These are phyloP conservation scores for Phytophthora europaea DNA, from an alignment of 352 stramenopile species.

Conservation along the genomic window DNA sequence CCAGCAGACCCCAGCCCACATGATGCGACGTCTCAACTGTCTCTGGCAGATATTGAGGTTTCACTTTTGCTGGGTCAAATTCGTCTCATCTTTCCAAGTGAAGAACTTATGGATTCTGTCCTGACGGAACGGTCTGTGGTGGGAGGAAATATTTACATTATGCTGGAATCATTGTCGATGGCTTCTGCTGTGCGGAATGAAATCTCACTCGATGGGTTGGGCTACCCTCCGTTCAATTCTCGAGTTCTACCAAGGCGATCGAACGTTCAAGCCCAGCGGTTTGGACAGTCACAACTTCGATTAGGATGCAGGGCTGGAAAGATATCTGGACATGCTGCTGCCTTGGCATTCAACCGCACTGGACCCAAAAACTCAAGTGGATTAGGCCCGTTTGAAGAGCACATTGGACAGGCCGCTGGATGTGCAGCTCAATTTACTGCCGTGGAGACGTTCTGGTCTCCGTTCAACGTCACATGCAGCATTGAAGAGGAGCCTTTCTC, in stretches of 20 bases:
- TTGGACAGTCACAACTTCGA: slow-evolving; percentile 51
- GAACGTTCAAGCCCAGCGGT: slow-evolving; percentile 54
- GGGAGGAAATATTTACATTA: slow-evolving; percentile 45
- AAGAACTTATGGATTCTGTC: slow-evolving; percentile 46
- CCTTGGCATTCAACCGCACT: slow-evolving; percentile 29
- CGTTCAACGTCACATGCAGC: slow-evolving; percentile 57
- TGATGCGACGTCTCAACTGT: neutral
- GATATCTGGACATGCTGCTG: slow-evolving; percentile 52
- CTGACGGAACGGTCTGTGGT: slow-evolving; percentile 15
- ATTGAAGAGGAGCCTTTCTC: slow-evolving; percentile 42
- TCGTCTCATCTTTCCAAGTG: slow-evolving; percentile 62
- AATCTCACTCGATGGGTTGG: slow-evolving; percentile 74
- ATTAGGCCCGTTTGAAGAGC: slow-evolving; percentile 46
- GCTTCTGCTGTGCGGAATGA: slow-evolving; percentile 56
- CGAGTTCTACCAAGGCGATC: slow-evolving; percentile 63
- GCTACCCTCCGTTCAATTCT: slow-evolving; percentile 85
- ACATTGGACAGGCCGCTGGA: slow-evolving; percentile 33
- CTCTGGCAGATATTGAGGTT: slow-evolving; percentile 47
- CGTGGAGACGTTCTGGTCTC: slow-evolving; percentile 54
- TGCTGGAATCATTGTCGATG: slow-evolving; percentile 61
- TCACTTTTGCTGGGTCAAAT: slow-evolving; percentile 59
- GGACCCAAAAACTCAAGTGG: neutral
- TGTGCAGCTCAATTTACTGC: slow-evolving; percentile 18
- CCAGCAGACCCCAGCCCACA: neutral
- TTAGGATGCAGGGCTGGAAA: slow-evolving; percentile 59